A percentile compares a stretch with the other conserved stretches of the same genome.
phyloP scores from a whole-genome alignment of 1,139 yeast genomes.

The Magnusiomyces fungicola region DNA sequence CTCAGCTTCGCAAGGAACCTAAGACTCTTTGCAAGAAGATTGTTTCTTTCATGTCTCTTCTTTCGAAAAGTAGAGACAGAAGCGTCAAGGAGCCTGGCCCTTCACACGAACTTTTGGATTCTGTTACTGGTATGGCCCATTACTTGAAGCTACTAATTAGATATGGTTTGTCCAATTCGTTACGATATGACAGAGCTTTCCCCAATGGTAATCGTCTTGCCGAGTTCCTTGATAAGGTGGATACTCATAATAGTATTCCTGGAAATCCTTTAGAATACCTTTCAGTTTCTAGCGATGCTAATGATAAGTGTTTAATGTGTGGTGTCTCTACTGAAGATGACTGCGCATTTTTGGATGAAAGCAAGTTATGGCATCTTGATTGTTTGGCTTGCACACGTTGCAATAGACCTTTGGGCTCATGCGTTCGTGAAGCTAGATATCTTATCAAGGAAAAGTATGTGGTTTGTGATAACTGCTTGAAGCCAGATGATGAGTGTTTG shows the following conservation, averaged over 20 bases:
- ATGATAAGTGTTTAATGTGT: conserved; percentile 72
- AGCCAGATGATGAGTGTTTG: conserved; percentile 40
- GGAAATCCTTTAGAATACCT: conserved; percentile 39
- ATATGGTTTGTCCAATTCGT: conserved; percentile 68
- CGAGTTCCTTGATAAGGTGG: conserved; percentile 48
- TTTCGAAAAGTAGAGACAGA: conserved; percentile 33
- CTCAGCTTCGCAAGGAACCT: conserved; percentile 62
- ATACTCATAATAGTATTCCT: conserved; percentile 40
- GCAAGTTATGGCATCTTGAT: conserved; percentile 67
- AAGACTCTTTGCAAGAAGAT: conserved; percentile 57
- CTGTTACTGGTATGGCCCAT: conserved; percentile 90
- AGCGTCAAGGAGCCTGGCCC: conserved; percentile 25
- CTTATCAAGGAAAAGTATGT: conserved; percentile 35
- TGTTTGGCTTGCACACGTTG: conserved; percentile 56
- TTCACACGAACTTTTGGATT: conserved; percentile 61
- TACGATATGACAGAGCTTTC: conserved; percentile 54
- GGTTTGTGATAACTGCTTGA: conserved; percentile 51
- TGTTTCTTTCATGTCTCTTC: conserved; percentile 37
- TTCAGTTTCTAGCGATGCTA: conserved; percentile 55
- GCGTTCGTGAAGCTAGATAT: conserved; percentile 39
- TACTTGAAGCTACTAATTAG: conserved; percentile 79
- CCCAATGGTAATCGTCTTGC: conserved; percentile 59
- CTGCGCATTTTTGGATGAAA: conserved; percentile 53
- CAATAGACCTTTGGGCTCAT: conserved; percentile 8
- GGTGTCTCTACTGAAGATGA: conserved; percentile 72